A percentile compares a stretch with the other conserved stretches of the same genome.
phyloP scores from a whole-genome alignment of 192 early-diverging fungal species.

The Entomortierella beljakovae region DNA sequence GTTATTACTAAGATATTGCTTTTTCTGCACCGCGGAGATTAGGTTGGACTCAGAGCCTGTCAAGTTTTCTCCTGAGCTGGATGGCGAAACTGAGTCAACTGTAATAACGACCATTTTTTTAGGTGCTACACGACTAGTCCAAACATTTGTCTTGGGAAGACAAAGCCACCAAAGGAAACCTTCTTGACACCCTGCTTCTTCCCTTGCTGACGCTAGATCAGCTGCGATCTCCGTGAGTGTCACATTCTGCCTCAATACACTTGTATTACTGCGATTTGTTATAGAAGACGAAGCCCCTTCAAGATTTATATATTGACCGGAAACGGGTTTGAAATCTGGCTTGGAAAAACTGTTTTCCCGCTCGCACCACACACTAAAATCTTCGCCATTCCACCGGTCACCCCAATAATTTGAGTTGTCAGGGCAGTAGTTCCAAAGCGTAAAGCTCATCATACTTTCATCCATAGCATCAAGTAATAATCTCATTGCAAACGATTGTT shows the following conservation, averaged over 20 bases:
- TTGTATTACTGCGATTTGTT: no score
- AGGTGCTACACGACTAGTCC: constrained; percentile 35
- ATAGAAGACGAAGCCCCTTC: no score
- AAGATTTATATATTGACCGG: background rate
- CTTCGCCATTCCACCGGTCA: constrained; percentile 69
- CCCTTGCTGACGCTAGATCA: constrained; percentile 12
- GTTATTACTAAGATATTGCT: background rate
- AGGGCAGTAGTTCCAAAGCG: constrained; percentile 65
- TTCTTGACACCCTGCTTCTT: constrained; percentile 27
- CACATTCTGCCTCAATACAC: background rate
- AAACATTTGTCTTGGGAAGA: constrained; percentile 27
- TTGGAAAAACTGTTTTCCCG: constrained; percentile 13
- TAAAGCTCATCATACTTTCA: constrained; percentile 55
- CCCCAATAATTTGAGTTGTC: constrained; percentile 62
- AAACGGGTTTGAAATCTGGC: background rate
- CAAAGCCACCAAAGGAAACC: constrained; percentile 45
- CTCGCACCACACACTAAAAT: constrained; percentile 59
- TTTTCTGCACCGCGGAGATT: background rate
- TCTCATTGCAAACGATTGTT: constrained; percentile 61
- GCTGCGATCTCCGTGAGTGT: constrained; percentile 11
- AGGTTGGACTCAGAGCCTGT: background rate
- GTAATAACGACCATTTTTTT: constrained; percentile 27
- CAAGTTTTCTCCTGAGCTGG: background rate
- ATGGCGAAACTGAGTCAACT: background rate
- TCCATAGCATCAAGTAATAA: constrained; percentile 62